A percentile compares a stretch with the other conserved stretches of the same genome.
Evolutionary conservation across 208 protist genomes (phyloP).

Genomic region (Leishmania turanica): DNA sequence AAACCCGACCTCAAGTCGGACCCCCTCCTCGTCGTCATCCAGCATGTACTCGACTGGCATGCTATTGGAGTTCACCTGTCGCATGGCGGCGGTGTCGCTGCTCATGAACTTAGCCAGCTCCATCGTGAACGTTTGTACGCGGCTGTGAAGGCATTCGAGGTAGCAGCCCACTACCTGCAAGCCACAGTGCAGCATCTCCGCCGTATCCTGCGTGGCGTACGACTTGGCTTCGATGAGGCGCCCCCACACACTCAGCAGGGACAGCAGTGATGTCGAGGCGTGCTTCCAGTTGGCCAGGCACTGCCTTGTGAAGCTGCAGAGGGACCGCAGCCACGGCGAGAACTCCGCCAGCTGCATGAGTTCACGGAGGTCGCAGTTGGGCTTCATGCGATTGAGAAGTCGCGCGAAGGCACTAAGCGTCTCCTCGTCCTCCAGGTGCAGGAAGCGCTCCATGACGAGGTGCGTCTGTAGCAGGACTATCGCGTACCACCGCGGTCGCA

Average conservation of each 20-base stretch:
- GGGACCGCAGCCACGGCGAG: slow-evolving; percentile 30
- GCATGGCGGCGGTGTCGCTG: background rate
- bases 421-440: slow-evolving; percentile 48
- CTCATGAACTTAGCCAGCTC: slow-evolving; percentile 20
- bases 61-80: background rate
- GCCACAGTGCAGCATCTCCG: slow-evolving; percentile 9
- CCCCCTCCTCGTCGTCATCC: slow-evolving; percentile 45
- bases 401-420: slow-evolving; percentile 36
- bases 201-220: slow-evolving; percentile 28
- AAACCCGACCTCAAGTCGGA: slow-evolving; percentile 52
- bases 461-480: slow-evolving; percentile 52
- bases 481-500: slow-evolving; percentile 42
- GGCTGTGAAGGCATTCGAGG: slow-evolving; percentile 27
- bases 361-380: slow-evolving; percentile 54
- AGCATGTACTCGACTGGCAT: slow-evolving; percentile 32
- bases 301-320: slow-evolving; percentile 31
- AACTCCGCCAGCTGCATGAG: slow-evolving; percentile 45
- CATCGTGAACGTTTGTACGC: slow-evolving; percentile 20
- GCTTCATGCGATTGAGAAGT: slow-evolving; percentile 65
- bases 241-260: slow-evolving; percentile 41
- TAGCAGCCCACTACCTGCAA: slow-evolving; percentile 29
- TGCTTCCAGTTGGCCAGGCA: slow-evolving; percentile 34
- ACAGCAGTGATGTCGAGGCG: slow-evolving; percentile 26
- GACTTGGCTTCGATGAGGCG: slow-evolving; percentile 34
- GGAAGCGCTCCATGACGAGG: slow-evolving; percentile 44